These are phyloP conservation scores for Phialophora macrospora DNA, from an alignment of 2,329 filamentous ascomycete species.

Conservation along the genomic window DNA sequence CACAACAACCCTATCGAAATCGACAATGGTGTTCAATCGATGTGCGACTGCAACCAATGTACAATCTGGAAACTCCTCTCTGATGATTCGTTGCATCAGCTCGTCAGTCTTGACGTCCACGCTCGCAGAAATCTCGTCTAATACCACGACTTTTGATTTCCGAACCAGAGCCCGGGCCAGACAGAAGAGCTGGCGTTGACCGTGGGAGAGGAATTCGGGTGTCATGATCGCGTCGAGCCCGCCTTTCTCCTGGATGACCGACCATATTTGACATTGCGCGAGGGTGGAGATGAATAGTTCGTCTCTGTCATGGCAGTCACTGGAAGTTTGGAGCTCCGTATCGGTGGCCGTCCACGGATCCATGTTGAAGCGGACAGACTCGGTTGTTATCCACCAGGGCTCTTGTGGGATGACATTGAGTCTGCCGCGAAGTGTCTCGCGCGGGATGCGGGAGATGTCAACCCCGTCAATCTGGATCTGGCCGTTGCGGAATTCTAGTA, in stretches of 20 bases:
- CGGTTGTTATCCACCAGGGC: constrained; percentile 38
- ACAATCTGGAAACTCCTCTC: constrained; percentile 58
- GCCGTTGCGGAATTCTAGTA: constrained; percentile 41
- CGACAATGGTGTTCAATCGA: constrained; percentile 64
- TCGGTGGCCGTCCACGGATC: constrained; percentile 43
- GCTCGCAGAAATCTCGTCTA: constrained; percentile 53
- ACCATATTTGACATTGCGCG: constrained; percentile 46
- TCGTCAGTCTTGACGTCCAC: constrained; percentile 64
- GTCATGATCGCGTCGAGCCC: constrained; percentile 52
- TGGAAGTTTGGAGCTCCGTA: not conserved
- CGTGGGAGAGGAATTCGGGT: constrained; percentile 59
- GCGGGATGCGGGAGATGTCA: constrained; percentile 37
- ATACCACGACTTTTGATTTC: constrained; percentile 50
- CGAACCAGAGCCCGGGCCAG: constrained; percentile 64
- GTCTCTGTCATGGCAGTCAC: constrained; percentile 35
- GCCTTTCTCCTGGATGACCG: constrained; percentile 47
- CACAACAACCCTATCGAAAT: constrained; percentile 64
- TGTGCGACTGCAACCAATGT: constrained; percentile 66
- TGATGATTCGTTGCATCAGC: constrained; percentile 62
- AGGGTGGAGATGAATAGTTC: constrained; percentile 46
- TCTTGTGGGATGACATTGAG: constrained; percentile 44
- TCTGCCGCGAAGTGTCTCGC: constrained; percentile 37
- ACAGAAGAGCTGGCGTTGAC: constrained; percentile 68
- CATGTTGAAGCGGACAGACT: constrained; percentile 43
- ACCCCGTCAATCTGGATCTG: constrained; percentile 40